Evolutionary conservation across 2,329 filamentous ascomycete species (phyloP).

Genomic region (Alternaria alternata): DNA sequence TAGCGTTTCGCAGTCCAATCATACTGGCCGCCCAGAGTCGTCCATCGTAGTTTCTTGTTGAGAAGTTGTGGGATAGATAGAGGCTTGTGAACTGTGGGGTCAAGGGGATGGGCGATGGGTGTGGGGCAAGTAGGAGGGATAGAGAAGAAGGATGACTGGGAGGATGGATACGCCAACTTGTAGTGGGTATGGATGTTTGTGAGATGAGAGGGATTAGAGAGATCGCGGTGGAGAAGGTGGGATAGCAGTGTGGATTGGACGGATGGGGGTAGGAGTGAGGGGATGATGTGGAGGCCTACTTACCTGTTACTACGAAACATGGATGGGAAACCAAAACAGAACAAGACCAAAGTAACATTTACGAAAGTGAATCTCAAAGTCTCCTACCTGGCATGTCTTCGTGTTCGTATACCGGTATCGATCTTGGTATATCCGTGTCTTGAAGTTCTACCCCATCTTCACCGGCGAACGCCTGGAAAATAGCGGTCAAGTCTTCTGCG

Average conservation of each 20-base stretch:
- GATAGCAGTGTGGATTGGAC: slow-evolving; percentile 76
- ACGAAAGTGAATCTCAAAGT: background rate
- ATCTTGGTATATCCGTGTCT: slow-evolving; percentile 5
- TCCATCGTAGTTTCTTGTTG: slow-evolving; percentile 85
- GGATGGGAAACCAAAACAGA: background rate
- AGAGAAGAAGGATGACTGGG: slow-evolving; percentile 62
- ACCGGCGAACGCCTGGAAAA: slow-evolving; percentile 37
- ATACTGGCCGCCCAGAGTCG: slow-evolving; percentile 94
- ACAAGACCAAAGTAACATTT: background rate
- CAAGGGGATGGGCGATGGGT: slow-evolving; percentile 63
- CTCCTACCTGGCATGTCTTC: slow-evolving; percentile 71
- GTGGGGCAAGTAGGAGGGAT: slow-evolving; percentile 45
- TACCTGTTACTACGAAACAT: slow-evolving; percentile 3
- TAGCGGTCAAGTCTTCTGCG: slow-evolving; percentile 26
- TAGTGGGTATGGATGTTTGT: slow-evolving; percentile 94
- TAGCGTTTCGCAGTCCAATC: slow-evolving; percentile 93
- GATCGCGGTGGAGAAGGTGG: slow-evolving; percentile 78
- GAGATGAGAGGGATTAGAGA: slow-evolving; percentile 75
- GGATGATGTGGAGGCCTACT: slow-evolving; percentile 80
- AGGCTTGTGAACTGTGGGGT: slow-evolving; percentile 76
- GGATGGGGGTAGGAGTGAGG: slow-evolving; percentile 72
- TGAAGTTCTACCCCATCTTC: slow-evolving; percentile 9
- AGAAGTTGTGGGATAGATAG: slow-evolving; percentile 75
- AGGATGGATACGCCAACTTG: slow-evolving; percentile 67
- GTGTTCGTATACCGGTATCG: slow-evolving; percentile 65